A percentile compares a stretch with the other conserved stretches of the same genome.
Conservation (phyloP, 179 eudicot genomes). For the Spinacia oleracea region DNA sequence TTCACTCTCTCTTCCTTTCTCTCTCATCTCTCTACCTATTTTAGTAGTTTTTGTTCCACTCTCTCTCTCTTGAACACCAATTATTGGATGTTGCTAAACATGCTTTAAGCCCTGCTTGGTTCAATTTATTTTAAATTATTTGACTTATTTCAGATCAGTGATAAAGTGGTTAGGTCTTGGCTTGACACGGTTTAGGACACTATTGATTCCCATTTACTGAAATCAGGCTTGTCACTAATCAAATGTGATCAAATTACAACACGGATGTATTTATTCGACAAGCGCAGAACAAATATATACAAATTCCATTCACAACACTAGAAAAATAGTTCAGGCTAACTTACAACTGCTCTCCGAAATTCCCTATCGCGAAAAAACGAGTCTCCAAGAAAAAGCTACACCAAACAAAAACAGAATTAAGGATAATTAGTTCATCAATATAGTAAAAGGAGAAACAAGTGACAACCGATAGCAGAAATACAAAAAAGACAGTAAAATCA, state of each 20-base stretch:
- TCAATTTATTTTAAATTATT: no score
- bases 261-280: not conserved
- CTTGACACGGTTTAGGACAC: no score
- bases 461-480: not conserved
- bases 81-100: no score
- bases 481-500: not conserved
- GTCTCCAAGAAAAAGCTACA: constrained; percentile 79
- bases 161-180: not conserved
- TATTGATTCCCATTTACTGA: no score
- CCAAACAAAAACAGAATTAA: constrained; percentile 2
- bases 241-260: no score
- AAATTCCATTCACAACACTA: not conserved
- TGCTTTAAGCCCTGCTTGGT: no score
- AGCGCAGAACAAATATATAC: no score
- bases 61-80: no score
- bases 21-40: no score
- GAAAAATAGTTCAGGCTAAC: constrained; percentile 20
- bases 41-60: no score
- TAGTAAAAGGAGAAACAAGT: not conserved
- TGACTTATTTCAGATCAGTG: not conserved
- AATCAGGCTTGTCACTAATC: no score
- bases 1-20: no score
- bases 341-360: constrained; percentile 79
- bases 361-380: constrained; percentile 72
- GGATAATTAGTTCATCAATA: constrained; percentile 13